Base-by-base conservation (phyloP, 352 stramenopile genomes). In the Phytophthora brassicae region DNA sequence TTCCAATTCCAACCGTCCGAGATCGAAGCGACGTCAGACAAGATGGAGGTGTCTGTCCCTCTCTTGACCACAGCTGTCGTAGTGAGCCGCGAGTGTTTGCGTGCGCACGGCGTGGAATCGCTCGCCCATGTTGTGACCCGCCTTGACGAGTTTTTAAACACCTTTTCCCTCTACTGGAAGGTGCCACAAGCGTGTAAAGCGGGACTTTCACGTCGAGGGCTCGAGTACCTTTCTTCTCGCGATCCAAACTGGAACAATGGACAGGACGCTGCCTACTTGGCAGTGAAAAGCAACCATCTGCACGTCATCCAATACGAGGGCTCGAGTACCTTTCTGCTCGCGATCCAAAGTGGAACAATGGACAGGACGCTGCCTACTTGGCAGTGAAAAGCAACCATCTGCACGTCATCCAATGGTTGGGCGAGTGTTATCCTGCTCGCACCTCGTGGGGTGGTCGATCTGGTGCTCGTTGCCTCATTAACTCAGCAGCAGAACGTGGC, bases 391-490 rank as follows among this genome's bases (percentile, higher is more conserved):
- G 56, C 20, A 52, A 43, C 26, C 38, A 16, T 13, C 44, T 62
- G 12, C 59, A 57, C 16, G 51, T 67, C 26, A n/a, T 67, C 51
- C 24, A 67, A 36, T 67, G 60, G 44, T 36, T 67, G 28, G 61
- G 56, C 28, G 60, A 67, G 5, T 33, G 45, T 2, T 62, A 62
- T 28, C 60, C 52, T 19, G 60, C 50, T 29, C 51, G 51, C 22
- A 62, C 60, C 17, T 57, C 35, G 28, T 62, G 60, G 51, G 60
- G 44, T 12, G 48, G 17, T 56, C 35, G 23, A 20, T 35, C 60
- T 9, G n/a, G n/a, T n/a, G 60, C 8, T 12, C 51, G 43, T 20
- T 63, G 51, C 4, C 22, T 67, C 19, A 24, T 68, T 14, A 64
- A 64, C 38, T 41, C 7, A 13, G 60, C 60, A 20, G 60, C 53